A percentile compares a stretch with the other conserved stretches of the same genome.
Evolutionary conservation across 2,329 filamentous ascomycete species (phyloP).

Genomic region (Phialocephala subalpina): DNA sequence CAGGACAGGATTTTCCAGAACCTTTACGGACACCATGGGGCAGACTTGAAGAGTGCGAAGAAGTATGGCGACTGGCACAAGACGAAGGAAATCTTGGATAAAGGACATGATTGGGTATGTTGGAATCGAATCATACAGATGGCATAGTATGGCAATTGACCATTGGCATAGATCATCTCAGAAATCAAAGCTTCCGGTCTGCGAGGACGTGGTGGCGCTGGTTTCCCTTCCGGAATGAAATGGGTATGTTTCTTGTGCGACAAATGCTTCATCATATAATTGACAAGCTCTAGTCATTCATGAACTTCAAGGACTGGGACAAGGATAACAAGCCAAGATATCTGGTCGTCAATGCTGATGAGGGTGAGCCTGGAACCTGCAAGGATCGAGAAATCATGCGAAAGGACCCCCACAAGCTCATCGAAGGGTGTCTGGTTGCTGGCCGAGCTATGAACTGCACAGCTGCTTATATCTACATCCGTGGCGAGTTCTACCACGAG

Average conservation of each 20-base stretch:
- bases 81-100: conserved; percentile 97
- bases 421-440: conserved; percentile 95
- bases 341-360: conserved; percentile 97
- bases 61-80: conserved; percentile 99
- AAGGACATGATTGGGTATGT: conserved; percentile 91
- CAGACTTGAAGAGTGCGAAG: conserved; percentile 92
- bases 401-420: conserved; percentile 98
- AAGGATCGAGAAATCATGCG: conserved; percentile 99
- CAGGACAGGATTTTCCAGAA: conserved; percentile 99
- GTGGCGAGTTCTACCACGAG: conserved; percentile 97
- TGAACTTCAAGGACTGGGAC: conserved; percentile 99
- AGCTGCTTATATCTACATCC: conserved; percentile 99
- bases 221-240: conserved; percentile 98
- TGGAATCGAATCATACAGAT: conserved; percentile 16
- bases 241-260: conserved; percentile 71
- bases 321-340: conserved; percentile 97
- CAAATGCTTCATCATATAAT: conserved; percentile 11
- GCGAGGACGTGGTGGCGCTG: conserved; percentile 94
- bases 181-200: conserved; percentile 97
- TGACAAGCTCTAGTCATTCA: conserved; percentile 78
- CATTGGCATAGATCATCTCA: conserved; percentile 76
- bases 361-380: conserved; percentile 98
- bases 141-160: conserved; percentile 28
- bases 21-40: conserved; percentile 90
- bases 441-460: conserved; percentile 99